Evolutionary conservation across 2,329 filamentous ascomycete species (phyloP).

Genomic region (Trichoderma sp.): DNA sequence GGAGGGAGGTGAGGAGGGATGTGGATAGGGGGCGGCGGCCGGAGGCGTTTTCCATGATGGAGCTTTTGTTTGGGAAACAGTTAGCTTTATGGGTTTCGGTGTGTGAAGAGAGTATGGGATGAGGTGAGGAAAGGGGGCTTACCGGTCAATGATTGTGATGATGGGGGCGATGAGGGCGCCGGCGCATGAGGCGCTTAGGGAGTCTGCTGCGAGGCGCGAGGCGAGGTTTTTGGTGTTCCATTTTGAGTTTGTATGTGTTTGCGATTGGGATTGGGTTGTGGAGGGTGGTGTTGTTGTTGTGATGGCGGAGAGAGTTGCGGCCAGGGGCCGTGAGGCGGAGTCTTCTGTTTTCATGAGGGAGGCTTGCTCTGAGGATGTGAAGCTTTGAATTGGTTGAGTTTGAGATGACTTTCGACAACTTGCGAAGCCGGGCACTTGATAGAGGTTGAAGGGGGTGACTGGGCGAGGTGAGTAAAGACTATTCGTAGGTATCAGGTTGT

Average conservation of each 20-base stretch:
- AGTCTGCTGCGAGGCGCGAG: constrained; percentile 67
- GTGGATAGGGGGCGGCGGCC: constrained; percentile 60
- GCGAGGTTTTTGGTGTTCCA: constrained; percentile 80
- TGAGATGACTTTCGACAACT: no score
- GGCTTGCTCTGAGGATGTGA: neutral
- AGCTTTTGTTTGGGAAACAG: constrained; percentile 47
- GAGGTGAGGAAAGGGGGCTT: constrained; percentile 27
- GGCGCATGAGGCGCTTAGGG: constrained; percentile 68
- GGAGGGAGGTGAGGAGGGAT: constrained; percentile 63
- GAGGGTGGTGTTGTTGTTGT: neutral
- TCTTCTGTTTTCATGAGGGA: constrained; percentile 24
- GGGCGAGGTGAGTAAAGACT: neutral
- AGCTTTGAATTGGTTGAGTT: neutral
- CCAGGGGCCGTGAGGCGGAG: neutral
- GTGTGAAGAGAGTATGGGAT: no score
- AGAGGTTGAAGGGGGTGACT: no score
- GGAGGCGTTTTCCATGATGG: constrained; percentile 81
- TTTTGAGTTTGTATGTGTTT: constrained; percentile 29
- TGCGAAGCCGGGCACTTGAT: neutral
- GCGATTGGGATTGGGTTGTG: neutral
- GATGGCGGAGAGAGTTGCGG: neutral
- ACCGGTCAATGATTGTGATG: constrained; percentile 88
- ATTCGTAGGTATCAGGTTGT: neutral
- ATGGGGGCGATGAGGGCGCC: constrained; percentile 78
- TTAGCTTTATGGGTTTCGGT: neutral